A percentile compares a stretch with the other conserved stretches of the same genome.
Conservation (phyloP, 345 rosid genomes). For the Bruguiera sexangula region DNA sequence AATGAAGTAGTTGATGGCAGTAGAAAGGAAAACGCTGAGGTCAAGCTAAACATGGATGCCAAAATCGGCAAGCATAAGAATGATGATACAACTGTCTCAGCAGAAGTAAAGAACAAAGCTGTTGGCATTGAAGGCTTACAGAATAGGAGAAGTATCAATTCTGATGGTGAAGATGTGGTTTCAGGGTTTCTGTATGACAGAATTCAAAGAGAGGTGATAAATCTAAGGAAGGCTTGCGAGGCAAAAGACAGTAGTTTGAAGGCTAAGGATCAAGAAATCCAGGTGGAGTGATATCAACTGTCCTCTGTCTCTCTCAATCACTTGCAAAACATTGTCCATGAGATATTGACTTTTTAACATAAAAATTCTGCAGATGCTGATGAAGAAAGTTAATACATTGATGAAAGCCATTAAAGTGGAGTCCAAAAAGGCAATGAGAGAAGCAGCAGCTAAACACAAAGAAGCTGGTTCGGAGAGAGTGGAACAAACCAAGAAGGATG, state of each 20-base stretch:
- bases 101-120: slow-evolving; percentile 21
- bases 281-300: slow-evolving; percentile 36
- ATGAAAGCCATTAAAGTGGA: slow-evolving; percentile 72
- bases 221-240: slow-evolving; percentile 62
- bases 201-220: slow-evolving; percentile 77
- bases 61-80: slow-evolving; percentile 21
- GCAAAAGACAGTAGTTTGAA: slow-evolving; percentile 52
- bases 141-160: slow-evolving; percentile 22
- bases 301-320: background rate
- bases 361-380: slow-evolving; percentile 49
- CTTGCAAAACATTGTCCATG: background rate
- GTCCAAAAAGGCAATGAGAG: slow-evolving; percentile 73
- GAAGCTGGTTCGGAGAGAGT: slow-evolving; percentile 36
- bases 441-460: slow-evolving; percentile 66
- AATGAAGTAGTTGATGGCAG: slow-evolving; percentile 44
- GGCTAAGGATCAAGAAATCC: slow-evolving; percentile 73
- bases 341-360: slow-evolving; percentile 2
- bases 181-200: slow-evolving; percentile 88
- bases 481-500: slow-evolving; percentile 35
- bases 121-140: slow-evolving; percentile 30
- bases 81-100: slow-evolving; percentile 10
- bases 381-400: slow-evolving; percentile 76
- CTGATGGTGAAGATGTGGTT: slow-evolving; percentile 46
- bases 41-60: slow-evolving; percentile 27
- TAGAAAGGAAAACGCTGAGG: slow-evolving; percentile 60